phyloP scores from a whole-genome alignment of 1,284 basidiomycete species.

The Apiotrichum gracile region DNA sequence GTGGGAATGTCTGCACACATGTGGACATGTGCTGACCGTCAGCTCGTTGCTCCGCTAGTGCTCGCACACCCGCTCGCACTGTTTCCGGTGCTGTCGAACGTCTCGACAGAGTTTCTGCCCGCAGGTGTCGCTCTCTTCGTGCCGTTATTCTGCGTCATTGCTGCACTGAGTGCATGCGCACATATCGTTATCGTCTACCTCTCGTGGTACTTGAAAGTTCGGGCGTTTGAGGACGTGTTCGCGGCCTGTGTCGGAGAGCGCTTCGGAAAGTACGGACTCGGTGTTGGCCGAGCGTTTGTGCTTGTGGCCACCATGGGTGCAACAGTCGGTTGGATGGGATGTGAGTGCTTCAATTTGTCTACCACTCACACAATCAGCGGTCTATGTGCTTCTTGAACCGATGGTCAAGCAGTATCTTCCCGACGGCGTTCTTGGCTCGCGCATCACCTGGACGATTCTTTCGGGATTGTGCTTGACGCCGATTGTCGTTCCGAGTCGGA shows the following conservation, averaged over 20 bases:
- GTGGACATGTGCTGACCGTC: not conserved
- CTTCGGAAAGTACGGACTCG: constrained; percentile 34
- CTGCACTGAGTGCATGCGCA: constrained; percentile 38
- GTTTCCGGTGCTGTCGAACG: constrained; percentile 37
- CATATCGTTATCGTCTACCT: constrained; percentile 48
- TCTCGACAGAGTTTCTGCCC: constrained; percentile 45
- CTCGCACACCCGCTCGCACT: constrained; percentile 45
- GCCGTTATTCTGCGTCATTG: constrained; percentile 38
- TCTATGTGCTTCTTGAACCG: constrained; percentile 35
- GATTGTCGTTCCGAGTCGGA: constrained; percentile 34
- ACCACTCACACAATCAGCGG: constrained; percentile 20
- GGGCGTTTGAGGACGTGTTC: constrained; percentile 45
- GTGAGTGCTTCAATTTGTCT: constrained; percentile 21
- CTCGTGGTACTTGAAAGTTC: constrained; percentile 46
- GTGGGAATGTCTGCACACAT: not conserved
- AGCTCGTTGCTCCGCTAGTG: constrained; percentile 44
- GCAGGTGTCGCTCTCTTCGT: constrained; percentile 46
- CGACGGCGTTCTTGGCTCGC: constrained; percentile 22
- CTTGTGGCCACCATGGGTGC: constrained; percentile 33
- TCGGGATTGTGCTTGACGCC: constrained; percentile 34
- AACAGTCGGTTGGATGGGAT: constrained; percentile 37
- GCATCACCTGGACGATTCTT: constrained; percentile 37
- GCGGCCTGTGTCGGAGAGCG: constrained; percentile 30
- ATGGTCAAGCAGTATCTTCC: constrained; percentile 32
- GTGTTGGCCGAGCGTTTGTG: constrained; percentile 35